Evolutionary conservation across 257 asterid species (phyloP).

Genomic region (Buddleja alternifolia): DNA sequence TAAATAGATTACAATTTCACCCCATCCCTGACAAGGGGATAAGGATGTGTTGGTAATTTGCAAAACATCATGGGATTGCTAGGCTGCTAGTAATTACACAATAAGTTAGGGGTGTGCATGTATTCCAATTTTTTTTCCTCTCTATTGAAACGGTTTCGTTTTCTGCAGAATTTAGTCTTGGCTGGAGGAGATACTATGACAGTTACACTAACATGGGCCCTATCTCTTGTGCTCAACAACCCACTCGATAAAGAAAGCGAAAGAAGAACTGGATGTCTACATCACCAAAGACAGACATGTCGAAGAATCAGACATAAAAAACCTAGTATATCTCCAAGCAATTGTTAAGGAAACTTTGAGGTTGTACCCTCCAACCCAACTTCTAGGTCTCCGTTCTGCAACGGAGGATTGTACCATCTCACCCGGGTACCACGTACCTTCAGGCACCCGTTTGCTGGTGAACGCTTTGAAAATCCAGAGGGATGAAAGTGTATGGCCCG

Average conservation of each 20-base stretch:
- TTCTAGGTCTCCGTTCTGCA: slow-evolving; percentile 25
- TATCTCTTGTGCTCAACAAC: slow-evolving; percentile 35
- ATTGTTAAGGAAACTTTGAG: slow-evolving; percentile 36
- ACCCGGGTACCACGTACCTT: slow-evolving; percentile 24
- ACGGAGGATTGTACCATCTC: slow-evolving; percentile 31
- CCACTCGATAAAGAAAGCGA: slow-evolving; percentile 21
- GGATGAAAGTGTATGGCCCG: slow-evolving; percentile 16
- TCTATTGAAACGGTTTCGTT: too few species aligned
- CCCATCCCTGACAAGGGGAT: background rate
- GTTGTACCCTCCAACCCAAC: slow-evolving; percentile 28
- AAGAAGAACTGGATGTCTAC: slow-evolving; percentile 18
- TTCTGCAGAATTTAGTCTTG: background rate
- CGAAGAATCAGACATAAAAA: slow-evolving; percentile 25
- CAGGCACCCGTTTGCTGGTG: slow-evolving; percentile 29
- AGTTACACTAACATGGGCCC: slow-evolving; percentile 31
- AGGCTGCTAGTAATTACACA: too few species aligned
- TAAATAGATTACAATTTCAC: too few species aligned
- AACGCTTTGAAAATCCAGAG: slow-evolving; percentile 35
- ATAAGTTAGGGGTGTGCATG: too few species aligned
- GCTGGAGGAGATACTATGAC: background rate
- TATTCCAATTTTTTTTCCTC: background rate
- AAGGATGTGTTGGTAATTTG: background rate
- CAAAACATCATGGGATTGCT: slow-evolving; percentile 1
- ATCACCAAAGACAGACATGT: slow-evolving; percentile 17
- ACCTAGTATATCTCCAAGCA: slow-evolving; percentile 29